Base-by-base conservation (phyloP, 108 stramenopile genomes). In the Cyclotella choctawhatcheeana region DNA sequence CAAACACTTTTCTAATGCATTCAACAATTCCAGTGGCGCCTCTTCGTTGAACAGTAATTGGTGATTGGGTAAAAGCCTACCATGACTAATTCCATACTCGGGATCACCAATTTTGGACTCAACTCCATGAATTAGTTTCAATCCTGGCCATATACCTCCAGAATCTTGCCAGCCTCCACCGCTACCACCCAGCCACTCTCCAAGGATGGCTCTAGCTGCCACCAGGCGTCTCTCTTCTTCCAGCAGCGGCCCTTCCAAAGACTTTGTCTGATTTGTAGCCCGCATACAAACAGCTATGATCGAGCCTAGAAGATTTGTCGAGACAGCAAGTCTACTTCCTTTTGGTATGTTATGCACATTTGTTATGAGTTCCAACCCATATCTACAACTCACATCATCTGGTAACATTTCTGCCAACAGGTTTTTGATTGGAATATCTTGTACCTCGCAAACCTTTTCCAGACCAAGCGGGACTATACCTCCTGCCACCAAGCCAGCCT, bases 111-210 rank as follows among this genome's bases (percentile, higher is more conserved):
- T 17, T 44, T 67, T 69, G 0, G 84, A 50, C 50, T 60, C 24
- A 31, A 87, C 86, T 13, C 86, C 86, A 51, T 73, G 54, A 31
- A 87, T 87, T 0, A 87, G 65, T 44, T 87, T 87, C 52, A 84
- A 73, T 0, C 86, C 86, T 0, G 86, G 86, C 86, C 86, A 87
- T 13, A 87, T n/a, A 17, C 83, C 85, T 25, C 85, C 85, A 18
- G 73, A 75, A 25, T 67, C 83, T 16, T 87, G 86, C 86, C 86
- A 87, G 45, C 86, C 86, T 5, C 86, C 86, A 43, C 86, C 86
- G 52, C 74, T 77, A 16, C 86, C 86, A n/a, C 86, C 86, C 47
- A 87, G 55, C 86, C 86, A 87, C 72, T 87, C 86, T 8, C 86
- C 86, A n/a, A 87, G 69, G 21, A 87, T 87, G 4, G 86, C 86